Evolutionary conservation across 192 early-diverging fungal species (phyloP), one percentile per base, ranked within the genome.

Genomic region (Podila epicladia): DNA sequence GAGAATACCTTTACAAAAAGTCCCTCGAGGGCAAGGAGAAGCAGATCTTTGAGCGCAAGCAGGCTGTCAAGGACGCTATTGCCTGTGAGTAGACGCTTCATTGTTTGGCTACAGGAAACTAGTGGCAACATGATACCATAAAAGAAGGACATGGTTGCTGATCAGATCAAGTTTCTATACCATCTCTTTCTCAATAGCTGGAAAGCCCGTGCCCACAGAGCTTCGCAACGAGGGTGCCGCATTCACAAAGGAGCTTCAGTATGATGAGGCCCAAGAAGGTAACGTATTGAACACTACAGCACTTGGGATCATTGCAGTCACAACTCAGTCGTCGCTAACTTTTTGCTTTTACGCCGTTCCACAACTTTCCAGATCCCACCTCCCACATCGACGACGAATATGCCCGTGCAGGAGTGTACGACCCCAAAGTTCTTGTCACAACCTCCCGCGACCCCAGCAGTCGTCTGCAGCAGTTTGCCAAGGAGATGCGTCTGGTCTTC

Each of bases 331-430:
- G 0, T 24, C 6, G 24, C 3, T 24, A 58, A 28, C 19, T 26
- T 13, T n/a, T 12, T 45, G 15, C 41, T 3, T 45, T 45, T 26
- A 2, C 11, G 37, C 4, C 20, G 53, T 33, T 22, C 6, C 32
- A 28, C 5, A 20, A 0, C 13, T 41, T 35, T 20, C 29, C 62
- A 94, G 89, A 69, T 20, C 92, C 91, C 9, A 86, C 88, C 8
- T 89, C 91, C 12, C 96, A 97, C 73, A 92, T 96, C 61, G 98
- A 99, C 86, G 97, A 99, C 70, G 98, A 99, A 89, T 99, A 99
- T 82, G 91, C 97, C 17, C 90, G 91, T 22, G 96, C 97, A 19
- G 98, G 98, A 55, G 89, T 94, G 49, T 92, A 86, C 62, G 98
- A 99, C 75, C 97, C 98, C 58, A 99, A 99, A 74, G 90, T 99